Conservation (phyloP, 495 filamentous ascomycete genomes). For the Elaphomyces granulatus region DNA sequence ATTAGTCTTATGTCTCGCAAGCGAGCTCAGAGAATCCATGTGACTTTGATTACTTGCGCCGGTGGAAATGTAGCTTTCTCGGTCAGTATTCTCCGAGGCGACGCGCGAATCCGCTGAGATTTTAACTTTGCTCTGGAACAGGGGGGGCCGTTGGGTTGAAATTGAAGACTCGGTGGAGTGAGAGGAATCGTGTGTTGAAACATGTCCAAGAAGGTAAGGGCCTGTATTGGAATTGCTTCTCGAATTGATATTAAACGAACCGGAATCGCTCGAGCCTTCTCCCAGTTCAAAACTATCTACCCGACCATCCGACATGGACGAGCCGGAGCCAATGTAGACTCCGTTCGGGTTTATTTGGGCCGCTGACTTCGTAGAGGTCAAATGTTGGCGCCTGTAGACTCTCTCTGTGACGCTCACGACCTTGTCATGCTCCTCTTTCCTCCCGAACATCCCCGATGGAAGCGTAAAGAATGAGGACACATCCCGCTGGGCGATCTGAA, state of each 20-base stretch:
- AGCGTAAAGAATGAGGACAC: constrained; percentile 78
- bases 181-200: constrained; percentile 24
- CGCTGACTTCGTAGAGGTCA: constrained; percentile 29
- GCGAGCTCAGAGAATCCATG: constrained; percentile 18
- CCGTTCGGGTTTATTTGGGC: constrained; percentile 21
- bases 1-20: constrained; percentile 26
- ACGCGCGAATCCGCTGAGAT: constrained; percentile 27
- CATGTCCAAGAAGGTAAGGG: constrained; percentile 17
- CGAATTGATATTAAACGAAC: constrained; percentile 32
- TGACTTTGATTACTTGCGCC: constrained; percentile 18
- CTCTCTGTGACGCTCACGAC: constrained; percentile 61
- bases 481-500: constrained; percentile 58
- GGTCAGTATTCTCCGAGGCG: constrained; percentile 24
- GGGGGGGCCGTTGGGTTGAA: constrained; percentile 16
- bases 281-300: constrained; percentile 37
- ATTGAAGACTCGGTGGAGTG: constrained; percentile 24
- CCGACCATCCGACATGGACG: constrained; percentile 41
- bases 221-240: constrained; percentile 25
- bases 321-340: constrained; percentile 38
- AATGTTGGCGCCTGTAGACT: constrained; percentile 46
- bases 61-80: constrained; percentile 20
- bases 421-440: constrained; percentile 51
- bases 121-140: constrained; percentile 16
- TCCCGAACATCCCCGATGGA: constrained; percentile 64
- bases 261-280: constrained; percentile 39